Evolutionary conservation across 148 eudicot genomes (phyloP), one percentile per base, ranked within the genome.

Genomic region (Fagopyrum esculentum): DNA sequence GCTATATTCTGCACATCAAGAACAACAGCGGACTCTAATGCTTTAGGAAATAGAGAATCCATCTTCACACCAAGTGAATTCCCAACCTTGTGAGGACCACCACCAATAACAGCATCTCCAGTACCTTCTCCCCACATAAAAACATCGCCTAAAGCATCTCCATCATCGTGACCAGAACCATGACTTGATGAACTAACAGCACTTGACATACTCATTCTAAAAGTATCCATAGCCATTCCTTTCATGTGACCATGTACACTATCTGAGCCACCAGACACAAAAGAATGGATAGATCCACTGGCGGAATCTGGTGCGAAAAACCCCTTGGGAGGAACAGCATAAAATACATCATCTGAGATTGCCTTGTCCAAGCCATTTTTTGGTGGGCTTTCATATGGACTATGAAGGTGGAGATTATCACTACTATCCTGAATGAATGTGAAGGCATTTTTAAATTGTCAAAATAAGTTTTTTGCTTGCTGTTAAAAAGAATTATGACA

Each of bases 131-230:
- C 98, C 98, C 98, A 93, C 57, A 91, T 85, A 68, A 93, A 93
- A 79, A 91, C 97, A 81, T 94, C 98, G 11, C 98, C 98, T 57
- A 92, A 75, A 76, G 97, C 93, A 84, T 92, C 96, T 73, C 96
- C 92, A 73, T 94, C 98, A 77, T 94, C 98, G 81, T 92, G 96
- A 76, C 98, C 98, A 73, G 98, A 94, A 52, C 98, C 97, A 78
- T 94, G 98, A 76, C 96, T 94, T 74, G 98, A 91, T 72, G 98
- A 94, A 85, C 98, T 94, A 78, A 94, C 97, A 72, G 92, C 98
- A 85, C 98, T 94, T 49, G 98, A 94, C 78, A 92, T 86, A 86
- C 98, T 94, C 80, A 95, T 87, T 73, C 97, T 86, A 83, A 90
- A 89, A 66, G 97, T 87, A 83, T 95, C 99, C 76, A 83, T 78